These are phyloP conservation scores for Pleurotus citrinopileatus DNA, from an alignment of 768 basidiomycete genomes.

Conservation along the genomic window DNA sequence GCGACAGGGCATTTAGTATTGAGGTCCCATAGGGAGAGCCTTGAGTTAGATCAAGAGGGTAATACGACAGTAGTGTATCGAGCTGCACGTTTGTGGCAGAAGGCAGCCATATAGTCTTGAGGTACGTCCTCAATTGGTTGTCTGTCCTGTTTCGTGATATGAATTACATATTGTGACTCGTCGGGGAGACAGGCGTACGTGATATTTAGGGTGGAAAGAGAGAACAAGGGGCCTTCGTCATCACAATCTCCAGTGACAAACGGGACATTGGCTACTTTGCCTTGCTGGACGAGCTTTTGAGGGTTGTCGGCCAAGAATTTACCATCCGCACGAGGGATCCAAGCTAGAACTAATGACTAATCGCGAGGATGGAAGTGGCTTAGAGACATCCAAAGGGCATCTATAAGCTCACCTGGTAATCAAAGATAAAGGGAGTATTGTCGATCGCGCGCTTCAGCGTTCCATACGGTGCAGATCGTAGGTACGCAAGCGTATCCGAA, in stretches of 20 bases:
- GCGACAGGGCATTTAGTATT: constrained; percentile 32
- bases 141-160: constrained; percentile 19
- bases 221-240: constrained; percentile 58
- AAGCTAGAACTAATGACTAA: constrained; percentile 39
- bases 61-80: constrained; percentile 21
- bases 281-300: constrained; percentile 37
- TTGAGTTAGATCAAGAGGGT: constrained; percentile 32
- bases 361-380: too few species aligned
- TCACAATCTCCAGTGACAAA: constrained; percentile 53
- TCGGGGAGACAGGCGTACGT: constrained; percentile 42
- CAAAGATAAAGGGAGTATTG: constrained; percentile 36
- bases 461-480: constrained; percentile 36
- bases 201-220: constrained; percentile 43
- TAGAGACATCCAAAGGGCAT: too few species aligned
- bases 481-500: constrained; percentile 40
- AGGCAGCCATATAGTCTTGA: constrained; percentile 23
- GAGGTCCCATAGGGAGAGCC: constrained; percentile 52
- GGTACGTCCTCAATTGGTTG: constrained; percentile 26
- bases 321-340: constrained; percentile 49
- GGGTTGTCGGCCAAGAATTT: constrained; percentile 42
- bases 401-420: constrained; percentile 45
- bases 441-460: constrained; percentile 40
- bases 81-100: constrained; percentile 17
- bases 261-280: constrained; percentile 44
- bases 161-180: neutral